Evolutionary conservation across 2,329 filamentous ascomycete genomes (phyloP), one percentile per base, ranked within the genome.

Genomic region (Xylariaceae sp.): DNA sequence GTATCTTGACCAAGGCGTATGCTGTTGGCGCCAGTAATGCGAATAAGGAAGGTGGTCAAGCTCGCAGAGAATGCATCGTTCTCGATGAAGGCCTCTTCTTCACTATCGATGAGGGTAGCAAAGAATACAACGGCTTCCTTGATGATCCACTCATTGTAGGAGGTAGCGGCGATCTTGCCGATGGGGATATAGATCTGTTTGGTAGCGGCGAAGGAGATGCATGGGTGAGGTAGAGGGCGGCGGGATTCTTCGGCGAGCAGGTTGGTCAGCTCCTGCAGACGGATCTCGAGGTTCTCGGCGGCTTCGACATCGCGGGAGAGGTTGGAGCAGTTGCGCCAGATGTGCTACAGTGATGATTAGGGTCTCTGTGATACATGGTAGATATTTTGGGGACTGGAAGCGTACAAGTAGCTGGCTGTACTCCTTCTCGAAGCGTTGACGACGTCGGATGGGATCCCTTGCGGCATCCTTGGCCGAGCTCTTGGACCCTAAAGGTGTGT

Each of bases 81-180:
- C 61, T 94, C 88, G 38, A 96, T 81, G 60, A 97, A 94, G 27
- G 90, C 89, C 63, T 96, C 93, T 68, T 96, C 91, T 66, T 97
- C 93, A 64, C 90, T 93, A 68, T 98, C 93, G 59, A 97, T 88
- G 52, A 98, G 77, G 14, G 89, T 90, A 46, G 88, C 89, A 67
- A 96, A 96, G 62, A 96, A 83, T 33, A 85, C 74, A 29, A 95
- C 86, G 21, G 88, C 86, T 61, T 92, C 87, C 54, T 85, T 83
- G 56, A 97, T 85, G 60, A 96, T 85, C 61, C 82, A 85, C 58
- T 94, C 86, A 65, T 95, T 87, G 64, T 88, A 85, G 23, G 87
- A 90, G 0, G 85, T 85, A 2, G 88, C 82, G 3, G 91, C 90
- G 56, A 97, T 90, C 69, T 95, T 90, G 52, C 88, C 87, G 53